Evolutionary conservation across 129 eudicot genomes (phyloP).

Genomic region (Oenanthe sinensis): DNA sequence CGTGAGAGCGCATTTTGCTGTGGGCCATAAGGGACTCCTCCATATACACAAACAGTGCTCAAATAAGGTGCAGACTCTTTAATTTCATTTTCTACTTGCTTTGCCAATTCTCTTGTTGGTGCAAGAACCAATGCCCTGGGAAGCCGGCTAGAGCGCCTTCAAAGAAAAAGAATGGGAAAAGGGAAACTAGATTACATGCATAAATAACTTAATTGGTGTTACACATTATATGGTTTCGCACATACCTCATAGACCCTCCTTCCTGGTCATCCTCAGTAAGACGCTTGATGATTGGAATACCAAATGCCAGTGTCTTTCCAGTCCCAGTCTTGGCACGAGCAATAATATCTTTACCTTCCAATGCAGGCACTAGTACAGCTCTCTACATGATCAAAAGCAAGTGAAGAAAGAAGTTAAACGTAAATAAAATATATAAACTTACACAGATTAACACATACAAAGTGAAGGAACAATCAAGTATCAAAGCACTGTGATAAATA

Average conservation of each 20-base stretch:
- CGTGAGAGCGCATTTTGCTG: slow-evolving; percentile 81
- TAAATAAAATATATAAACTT: neutral
- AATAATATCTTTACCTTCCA: slow-evolving; percentile 86
- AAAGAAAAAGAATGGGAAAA: slow-evolving; percentile 4
- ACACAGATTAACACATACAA: neutral
- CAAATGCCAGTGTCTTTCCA: slow-evolving; percentile 91
- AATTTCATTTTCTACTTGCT: slow-evolving; percentile 90
- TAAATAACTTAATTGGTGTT: neutral
- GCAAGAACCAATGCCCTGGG: slow-evolving; percentile 88
- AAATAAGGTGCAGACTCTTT: slow-evolving; percentile 86
- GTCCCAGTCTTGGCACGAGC: slow-evolving; percentile 99
- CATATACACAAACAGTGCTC: slow-evolving; percentile 93
- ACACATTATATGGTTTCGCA: neutral
- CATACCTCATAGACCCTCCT: slow-evolving; percentile 56
- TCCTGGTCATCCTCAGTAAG: slow-evolving; percentile 53
- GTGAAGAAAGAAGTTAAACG: neutral
- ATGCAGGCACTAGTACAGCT: slow-evolving; percentile 85
- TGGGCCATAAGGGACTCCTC: slow-evolving; percentile 69
- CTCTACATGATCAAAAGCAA: slow-evolving; percentile 43
- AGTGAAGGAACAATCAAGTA: neutral
- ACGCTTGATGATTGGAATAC: slow-evolving; percentile 78
- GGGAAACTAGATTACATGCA: neutral
- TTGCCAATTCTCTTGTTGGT: slow-evolving; percentile 92
- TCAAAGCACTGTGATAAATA: neutral
- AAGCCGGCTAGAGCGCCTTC: slow-evolving; percentile 68